Conservation (phyloP, 768 basidiomycete species). For the Grammothele lineata region DNA sequence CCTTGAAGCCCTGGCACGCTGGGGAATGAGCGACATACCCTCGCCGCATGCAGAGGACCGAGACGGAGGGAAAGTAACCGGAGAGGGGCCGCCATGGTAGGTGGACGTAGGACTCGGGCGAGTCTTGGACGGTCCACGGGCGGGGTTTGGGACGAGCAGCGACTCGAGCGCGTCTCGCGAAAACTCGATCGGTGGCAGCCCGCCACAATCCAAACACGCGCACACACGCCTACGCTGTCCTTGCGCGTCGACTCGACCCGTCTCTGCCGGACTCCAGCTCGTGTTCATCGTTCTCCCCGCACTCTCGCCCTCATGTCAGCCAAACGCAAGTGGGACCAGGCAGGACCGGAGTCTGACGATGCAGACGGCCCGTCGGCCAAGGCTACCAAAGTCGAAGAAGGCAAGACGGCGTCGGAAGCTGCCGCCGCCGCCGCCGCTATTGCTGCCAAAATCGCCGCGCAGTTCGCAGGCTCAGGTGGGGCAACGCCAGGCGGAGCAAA, state of each 20-base stretch:
- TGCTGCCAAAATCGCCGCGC: conserved; percentile 92
- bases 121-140: neutral
- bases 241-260: neutral
- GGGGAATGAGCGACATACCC: conserved; percentile 6
- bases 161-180: conserved; percentile 5
- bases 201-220: conserved; percentile 6
- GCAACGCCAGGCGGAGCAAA: conserved; percentile 38
- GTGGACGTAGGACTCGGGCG: conserved; percentile 1
- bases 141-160: conserved; percentile 4
- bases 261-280: neutral
- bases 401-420: conserved; percentile 62
- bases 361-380: conserved; percentile 36
- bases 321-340: conserved; percentile 81
- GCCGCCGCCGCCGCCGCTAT: conserved; percentile 82
- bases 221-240: conserved; percentile 1
- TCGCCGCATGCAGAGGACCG: conserved; percentile 3
- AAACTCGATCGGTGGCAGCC: neutral
- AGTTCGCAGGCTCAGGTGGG: conserved; percentile 51
- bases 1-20: neutral
- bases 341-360: conserved; percentile 50
- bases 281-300: neutral
- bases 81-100: conserved; percentile 12
- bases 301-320: conserved; percentile 44
- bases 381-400: conserved; percentile 43
- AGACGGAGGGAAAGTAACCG: conserved; percentile 1